Percentiles rank a stretch among this genome's conserved stretches.
Conservation (phyloP, 2,329 filamentous ascomycete genomes). For the Fusarium sp. region DNA sequence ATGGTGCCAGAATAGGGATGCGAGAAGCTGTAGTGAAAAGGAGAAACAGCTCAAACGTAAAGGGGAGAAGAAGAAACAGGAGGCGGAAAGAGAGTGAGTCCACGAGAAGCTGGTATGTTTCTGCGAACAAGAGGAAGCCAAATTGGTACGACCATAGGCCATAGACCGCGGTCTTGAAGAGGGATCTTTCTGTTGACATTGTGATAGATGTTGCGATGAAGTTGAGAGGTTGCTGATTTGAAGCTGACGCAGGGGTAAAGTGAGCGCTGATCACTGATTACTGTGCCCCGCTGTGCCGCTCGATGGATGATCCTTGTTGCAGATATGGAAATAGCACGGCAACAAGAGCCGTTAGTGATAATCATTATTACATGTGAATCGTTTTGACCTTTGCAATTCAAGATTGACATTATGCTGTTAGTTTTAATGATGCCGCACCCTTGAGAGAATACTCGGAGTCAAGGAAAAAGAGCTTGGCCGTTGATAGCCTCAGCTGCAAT, state of each 20-base stretch:
- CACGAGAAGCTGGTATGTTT: neutral
- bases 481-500: neutral
- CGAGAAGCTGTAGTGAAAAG: constrained; percentile 35
- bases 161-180: neutral
- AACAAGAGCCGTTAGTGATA: neutral
- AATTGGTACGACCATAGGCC: constrained; percentile 22
- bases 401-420: too few relatives aligned
- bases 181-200: constrained; percentile 1
- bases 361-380: neutral
- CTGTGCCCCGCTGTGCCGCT: neutral
- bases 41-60: constrained; percentile 32
- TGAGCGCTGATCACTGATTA: constrained; percentile 7
- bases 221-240: neutral
- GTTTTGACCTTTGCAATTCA: neutral
- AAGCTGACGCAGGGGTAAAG: neutral
- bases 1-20: neutral
- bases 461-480: neutral
- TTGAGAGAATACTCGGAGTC: neutral
- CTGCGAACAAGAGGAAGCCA: neutral
- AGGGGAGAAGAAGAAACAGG: constrained; percentile 3
- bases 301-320: constrained; percentile 20
- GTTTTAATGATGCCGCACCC: neutral
- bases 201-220: neutral
- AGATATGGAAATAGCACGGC: constrained; percentile 1
- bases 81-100: neutral